Base-by-base conservation (phyloP, 23 red algal species). In the Gracilaria gracilis region DNA sequence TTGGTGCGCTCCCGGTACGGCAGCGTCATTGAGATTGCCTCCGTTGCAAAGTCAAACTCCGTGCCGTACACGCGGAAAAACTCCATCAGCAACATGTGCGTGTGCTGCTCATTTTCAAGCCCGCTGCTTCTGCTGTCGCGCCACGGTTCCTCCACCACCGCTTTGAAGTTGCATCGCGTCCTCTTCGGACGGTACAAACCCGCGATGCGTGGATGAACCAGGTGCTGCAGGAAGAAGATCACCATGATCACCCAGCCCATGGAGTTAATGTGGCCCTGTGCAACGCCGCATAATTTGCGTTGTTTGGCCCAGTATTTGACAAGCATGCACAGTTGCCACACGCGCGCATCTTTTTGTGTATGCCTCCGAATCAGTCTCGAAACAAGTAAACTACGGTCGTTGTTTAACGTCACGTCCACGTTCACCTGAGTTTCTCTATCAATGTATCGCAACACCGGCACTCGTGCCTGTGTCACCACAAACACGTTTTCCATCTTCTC, bases 161-260 rank as follows among this genome's bases (percentile, higher is more conserved):
- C 70, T 1, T 21, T 4, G 44, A 38, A 40, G 24, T 75, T 57
- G 69, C 27, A 11, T 5, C 21, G 4, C 16, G 16, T 46, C 21
- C 36, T 36, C 15, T 57, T 44, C 20, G 74, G 28, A 29, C 73
- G 73, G 61, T 34, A 90, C 58, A 80, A 51, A 20, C 21, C 51
- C 14, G 29, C 87, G 28, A 90, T 51, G 16, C 57, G 49, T 28
- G 87, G 87, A 0, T 38, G 37, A 17, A 21, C 71, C 1, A 90
- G 39, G 64, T 90, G 87, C 73, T 90, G 87, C 57, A 62, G 23
- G 46, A 90, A 90, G 54, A 90, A 90, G 32, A 90, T 90, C 23
- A 90, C 87, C 87, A 90, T 90, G 23, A 81, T 65, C 20, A 64
- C 31, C 87, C 87, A 90, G 16, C 87, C 87, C 71, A 90, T 81